Evolutionary conservation across 2,329 filamentous ascomycete species (phyloP), one percentile per base, ranked within the genome.

Genomic region (Cercospora sp.): DNA sequence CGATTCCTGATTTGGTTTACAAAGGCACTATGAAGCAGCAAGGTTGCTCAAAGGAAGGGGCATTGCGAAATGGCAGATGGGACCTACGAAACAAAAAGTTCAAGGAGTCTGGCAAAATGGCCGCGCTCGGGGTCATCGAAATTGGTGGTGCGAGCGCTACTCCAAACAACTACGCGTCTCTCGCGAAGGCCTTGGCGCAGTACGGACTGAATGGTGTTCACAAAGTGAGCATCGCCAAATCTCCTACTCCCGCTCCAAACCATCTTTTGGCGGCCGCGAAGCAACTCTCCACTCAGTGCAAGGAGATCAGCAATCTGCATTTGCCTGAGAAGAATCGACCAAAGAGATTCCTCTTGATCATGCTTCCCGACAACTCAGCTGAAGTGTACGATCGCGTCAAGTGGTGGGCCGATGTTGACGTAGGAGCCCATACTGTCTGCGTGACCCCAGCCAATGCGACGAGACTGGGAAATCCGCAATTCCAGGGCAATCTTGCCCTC

Each of bases 401-500:
- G 36, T 51, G 39, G 18, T 66, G 63, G 58, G 55, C 60, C 0
- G 67, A 69, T 26, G 36, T 18, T 5, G 5, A 26, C 0, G 13
- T 26, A 5, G 67, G 67, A 18, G 48, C 62, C 2, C 39, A 65
- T 12, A 69, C 67, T 16, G 45, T 67, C 13, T 69, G 67, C 26
- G n/a, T 69, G 1, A 63, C 61, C 0, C 0, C 30, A 1, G 30
- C 13, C 10, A 69, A 69, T 30, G 13, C 16, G 2, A 6, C 6
- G 1, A 33, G 26, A 2, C 16, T 60, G 9, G 8, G 5, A 8
- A 26, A 48, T 1, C 12, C 26, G 0, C 39, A 30, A 9, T 59
- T 69, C 13, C 53, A 55, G 18, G 64, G 3, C 30, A 72, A 72
- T 42, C 39, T 72, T 3, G 67, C 55, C 13, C 42, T 72, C 57